These are phyloP conservation scores for Chrysoporthe austroafricana DNA, from an alignment of 2,329 filamentous ascomycete species.

Conservation along the genomic window DNA sequence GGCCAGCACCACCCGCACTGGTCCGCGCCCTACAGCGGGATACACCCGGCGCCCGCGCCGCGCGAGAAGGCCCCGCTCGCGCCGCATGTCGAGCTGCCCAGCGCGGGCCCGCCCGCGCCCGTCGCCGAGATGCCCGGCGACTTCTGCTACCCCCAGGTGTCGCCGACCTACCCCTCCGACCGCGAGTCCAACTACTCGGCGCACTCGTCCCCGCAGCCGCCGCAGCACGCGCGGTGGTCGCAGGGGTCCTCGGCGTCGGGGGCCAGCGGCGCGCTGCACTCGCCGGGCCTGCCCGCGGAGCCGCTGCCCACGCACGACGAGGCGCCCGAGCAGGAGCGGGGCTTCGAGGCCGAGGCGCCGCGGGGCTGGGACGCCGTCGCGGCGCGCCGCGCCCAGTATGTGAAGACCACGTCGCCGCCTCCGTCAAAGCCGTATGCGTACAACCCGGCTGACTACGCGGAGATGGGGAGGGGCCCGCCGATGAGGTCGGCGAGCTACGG, in stretches of 20 bases:
- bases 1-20: conserved; percentile 27
- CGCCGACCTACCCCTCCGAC: conserved; percentile 33
- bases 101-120: conserved; percentile 23
- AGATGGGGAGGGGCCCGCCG: conserved; percentile 18
- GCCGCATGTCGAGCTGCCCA: conserved; percentile 46
- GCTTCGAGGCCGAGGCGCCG: conserved; percentile 31
- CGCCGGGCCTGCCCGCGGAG: conserved; percentile 45
- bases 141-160: conserved; percentile 46
- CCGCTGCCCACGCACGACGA: conserved; percentile 52
- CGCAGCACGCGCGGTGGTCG: conserved; percentile 44
- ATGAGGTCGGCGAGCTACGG: conserved; percentile 14
- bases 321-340: conserved; percentile 49
- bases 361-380: conserved; percentile 32
- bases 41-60: conserved; percentile 34
- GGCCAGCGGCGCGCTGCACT: conserved; percentile 38
- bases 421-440: conserved; percentile 38
- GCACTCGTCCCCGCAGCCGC: conserved; percentile 30
- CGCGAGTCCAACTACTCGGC: conserved; percentile 35
- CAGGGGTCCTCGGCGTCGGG: conserved; percentile 37
- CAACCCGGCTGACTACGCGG: conserved; percentile 46
- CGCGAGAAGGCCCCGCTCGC: conserved; percentile 32
- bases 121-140: conserved; percentile 52
- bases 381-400: conserved; percentile 2
- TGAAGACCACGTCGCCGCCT: conserved; percentile 28
- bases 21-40: conserved; percentile 33